Base-by-base conservation (phyloP, 106 monocot genomes). In the Posidonia australis region DNA sequence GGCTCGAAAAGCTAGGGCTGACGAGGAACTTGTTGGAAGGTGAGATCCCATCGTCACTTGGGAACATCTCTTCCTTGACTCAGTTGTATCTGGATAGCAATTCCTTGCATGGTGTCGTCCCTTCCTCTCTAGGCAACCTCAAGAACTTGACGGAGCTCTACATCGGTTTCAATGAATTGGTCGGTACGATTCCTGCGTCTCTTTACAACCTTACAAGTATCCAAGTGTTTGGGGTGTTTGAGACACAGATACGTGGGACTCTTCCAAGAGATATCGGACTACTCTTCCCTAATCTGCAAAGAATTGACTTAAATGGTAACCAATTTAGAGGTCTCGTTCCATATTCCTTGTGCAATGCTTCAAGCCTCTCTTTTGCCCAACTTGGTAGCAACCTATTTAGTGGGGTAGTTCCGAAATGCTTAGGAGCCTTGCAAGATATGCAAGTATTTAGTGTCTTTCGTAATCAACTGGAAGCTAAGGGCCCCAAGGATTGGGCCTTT, bases 401-500 rank as follows among this genome's bases (percentile, higher is more conserved):
- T 17, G 73, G 73, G 10, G 1, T 47, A n/a, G 55, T 73, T 9
- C 73, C 64, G 19, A 28, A 55, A 13, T 21, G 46, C 1, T 22
- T 65, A 13, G 73, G 73, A 3, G 1, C 24, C 19, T 21, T 65
- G 13, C 17, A 28, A 42, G 36, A 23, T 9, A 36, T 73, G 5
- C 1, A 0, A 0, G 9, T 0, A 28, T 5, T 73, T 0, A 11
- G 0, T 1, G 56, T 73, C 5, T 42, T 20, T 17, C 3, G 0
- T 44, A 73, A 73, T 30, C 6, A 25, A 28, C 28, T 65, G 7
- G 0, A 17, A 13, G 22, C 44, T 2, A n/a, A n/a, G n/a, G n/a
- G n/a, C n/a, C n/a, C n/a, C n/a, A 46, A 65, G 0, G 65, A 65
- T 10, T 73, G 73, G 73, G 32, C 32, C 23, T 66, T 74, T 45